Evolutionary conservation across 75 land plant genomes (phyloP).

Genomic region (Selaginella tamariscina): DNA sequence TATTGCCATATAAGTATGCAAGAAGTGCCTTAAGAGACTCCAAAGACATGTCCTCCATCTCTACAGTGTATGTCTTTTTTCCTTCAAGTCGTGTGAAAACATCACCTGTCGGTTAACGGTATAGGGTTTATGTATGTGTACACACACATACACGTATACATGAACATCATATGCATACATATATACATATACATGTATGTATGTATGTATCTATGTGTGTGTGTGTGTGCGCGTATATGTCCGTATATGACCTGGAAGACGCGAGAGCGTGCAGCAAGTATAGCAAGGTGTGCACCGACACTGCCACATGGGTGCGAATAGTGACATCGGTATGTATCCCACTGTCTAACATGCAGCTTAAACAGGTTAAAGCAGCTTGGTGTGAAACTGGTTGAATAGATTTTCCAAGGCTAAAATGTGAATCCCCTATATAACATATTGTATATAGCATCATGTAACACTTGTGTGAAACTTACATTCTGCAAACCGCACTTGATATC

Average conservation of each 20-base stretch:
- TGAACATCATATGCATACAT: no score
- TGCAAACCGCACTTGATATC: constrained; percentile 50
- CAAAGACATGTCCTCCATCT: constrained; percentile 63
- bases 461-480: constrained; percentile 33
- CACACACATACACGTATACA: no score
- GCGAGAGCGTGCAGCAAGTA: constrained; percentile 61
- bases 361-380: constrained; percentile 33
- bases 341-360: constrained; percentile 56
- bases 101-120: no score
- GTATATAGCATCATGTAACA: background rate
- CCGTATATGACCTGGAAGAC: no score
- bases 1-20: constrained; percentile 54
- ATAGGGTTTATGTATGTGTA: no score
- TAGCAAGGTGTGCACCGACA: constrained; percentile 56
- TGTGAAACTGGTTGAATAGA: constrained; percentile 23
- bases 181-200: no score
- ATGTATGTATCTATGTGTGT: no score
- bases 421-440: background rate
- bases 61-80: constrained; percentile 49
- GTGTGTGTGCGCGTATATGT: no score
- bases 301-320: constrained; percentile 48
- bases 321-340: constrained; percentile 68
- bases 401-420: background rate
- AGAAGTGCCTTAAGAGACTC: constrained; percentile 59
- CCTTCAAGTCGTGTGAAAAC: constrained; percentile 66